Evolutionary conservation across 169 alveolate species (phyloP).

Genomic region (Prorocentrum cordatum): DNA sequence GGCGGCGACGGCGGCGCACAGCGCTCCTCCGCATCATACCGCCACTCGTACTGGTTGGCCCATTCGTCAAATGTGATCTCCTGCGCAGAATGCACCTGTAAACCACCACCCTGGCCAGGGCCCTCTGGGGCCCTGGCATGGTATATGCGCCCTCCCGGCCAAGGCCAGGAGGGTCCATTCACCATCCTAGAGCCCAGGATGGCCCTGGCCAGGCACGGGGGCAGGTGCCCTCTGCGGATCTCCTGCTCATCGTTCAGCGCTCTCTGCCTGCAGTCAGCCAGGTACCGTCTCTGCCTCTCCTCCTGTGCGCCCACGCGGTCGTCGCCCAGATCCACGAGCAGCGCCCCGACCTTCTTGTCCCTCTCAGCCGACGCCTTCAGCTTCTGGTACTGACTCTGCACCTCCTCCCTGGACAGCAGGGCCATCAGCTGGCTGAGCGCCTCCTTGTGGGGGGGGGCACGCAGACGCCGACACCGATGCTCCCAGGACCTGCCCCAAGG

Average conservation of each 20-base stretch:
- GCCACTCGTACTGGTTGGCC: too few species aligned
- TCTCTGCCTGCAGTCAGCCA: conserved; percentile 49
- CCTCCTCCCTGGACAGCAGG: conserved; percentile 19
- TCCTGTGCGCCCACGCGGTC: background rate
- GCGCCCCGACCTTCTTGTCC: conserved; percentile 25
- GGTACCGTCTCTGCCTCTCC: background rate
- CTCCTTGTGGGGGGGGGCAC: background rate
- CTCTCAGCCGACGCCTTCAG: background rate
- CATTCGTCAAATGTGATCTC: too few species aligned
- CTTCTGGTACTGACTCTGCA: background rate
- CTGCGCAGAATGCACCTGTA: too few species aligned
- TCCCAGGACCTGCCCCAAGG: background rate
- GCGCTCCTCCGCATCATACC: too few species aligned
- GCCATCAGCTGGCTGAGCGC: conserved; percentile 22
- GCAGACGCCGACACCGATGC: background rate
- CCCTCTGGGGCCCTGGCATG: too few species aligned
- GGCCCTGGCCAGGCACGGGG: too few species aligned
- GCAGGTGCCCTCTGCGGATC: too few species aligned
- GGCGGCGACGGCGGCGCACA: too few species aligned
- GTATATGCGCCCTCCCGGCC: too few species aligned
- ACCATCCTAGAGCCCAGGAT: too few species aligned
- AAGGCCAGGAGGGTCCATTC: too few species aligned
- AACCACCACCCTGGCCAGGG: too few species aligned
- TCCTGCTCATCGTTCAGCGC: conserved; percentile 24
- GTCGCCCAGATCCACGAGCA: background rate